Evolutionary conservation across 139 green algal genomes (phyloP).

Genomic region (Nannochloris sp.): DNA sequence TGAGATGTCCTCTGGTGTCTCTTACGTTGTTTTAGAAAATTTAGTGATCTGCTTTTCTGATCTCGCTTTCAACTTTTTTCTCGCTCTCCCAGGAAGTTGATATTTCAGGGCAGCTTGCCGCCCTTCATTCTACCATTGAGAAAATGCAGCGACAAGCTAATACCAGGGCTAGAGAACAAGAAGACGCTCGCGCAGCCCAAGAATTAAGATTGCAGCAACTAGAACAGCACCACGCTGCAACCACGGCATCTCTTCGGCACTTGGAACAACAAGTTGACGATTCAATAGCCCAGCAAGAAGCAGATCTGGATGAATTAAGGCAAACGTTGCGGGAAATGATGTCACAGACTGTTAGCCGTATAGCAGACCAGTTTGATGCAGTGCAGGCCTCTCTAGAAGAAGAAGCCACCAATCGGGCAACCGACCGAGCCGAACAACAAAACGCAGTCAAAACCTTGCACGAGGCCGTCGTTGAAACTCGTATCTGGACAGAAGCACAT

Average conservation of each 20-base stretch:
- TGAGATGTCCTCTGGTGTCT: too few species aligned
- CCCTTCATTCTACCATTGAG: not conserved
- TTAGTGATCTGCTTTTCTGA: not conserved
- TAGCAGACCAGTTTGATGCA: constrained; percentile 37
- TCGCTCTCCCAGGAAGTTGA: constrained; percentile 16
- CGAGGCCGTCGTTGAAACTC: not conserved
- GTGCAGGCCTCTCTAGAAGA: constrained; percentile 24
- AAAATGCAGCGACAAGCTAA: constrained; percentile 12
- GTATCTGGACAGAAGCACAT: too few species aligned
- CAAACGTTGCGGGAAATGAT: constrained; percentile 9
- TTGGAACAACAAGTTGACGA: constrained; percentile 1
- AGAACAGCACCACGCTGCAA: constrained; percentile 16
- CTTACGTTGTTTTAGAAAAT: too few species aligned
- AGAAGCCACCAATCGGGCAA: not conserved
- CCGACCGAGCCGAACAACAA: not conserved
- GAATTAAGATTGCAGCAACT: constrained; percentile 21
- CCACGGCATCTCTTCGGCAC: not conserved
- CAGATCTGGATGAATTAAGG: constrained; percentile 4
- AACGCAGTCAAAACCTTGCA: not conserved
- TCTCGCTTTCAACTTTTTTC: not conserved
- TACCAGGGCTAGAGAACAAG: constrained; percentile 7
- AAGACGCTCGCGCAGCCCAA: constrained; percentile 9
- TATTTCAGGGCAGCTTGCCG: constrained; percentile 7
- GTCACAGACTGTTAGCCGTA: constrained; percentile 1
- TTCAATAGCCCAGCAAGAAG: not conserved